phyloP scores from a whole-genome alignment of 1,139 yeast species.

The Yamadazyma aaseri region DNA sequence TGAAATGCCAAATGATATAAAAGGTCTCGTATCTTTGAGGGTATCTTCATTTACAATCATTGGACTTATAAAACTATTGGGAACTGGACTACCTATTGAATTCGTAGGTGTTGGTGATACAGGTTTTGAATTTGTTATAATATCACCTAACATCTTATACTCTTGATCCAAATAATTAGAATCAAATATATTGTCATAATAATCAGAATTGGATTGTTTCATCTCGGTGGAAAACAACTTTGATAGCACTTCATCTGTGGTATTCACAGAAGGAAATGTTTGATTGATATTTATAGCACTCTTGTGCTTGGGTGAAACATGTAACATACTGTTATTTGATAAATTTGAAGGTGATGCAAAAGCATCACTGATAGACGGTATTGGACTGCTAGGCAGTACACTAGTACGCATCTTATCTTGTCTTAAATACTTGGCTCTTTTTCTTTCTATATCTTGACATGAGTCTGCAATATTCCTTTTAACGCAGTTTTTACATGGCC shows the following conservation, averaged over 20 bases:
- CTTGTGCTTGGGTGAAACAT: background rate
- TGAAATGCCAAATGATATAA: slow-evolving; percentile 40
- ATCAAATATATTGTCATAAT: slow-evolving; percentile 24
- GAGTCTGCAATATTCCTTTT: slow-evolving; percentile 55
- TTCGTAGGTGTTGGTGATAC: slow-evolving; percentile 42
- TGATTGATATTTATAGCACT: background rate
- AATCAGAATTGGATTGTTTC: slow-evolving; percentile 15
- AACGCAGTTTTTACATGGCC: slow-evolving; percentile 71
- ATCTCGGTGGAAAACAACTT: slow-evolving; percentile 17
- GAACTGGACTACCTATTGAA: slow-evolving; percentile 7
- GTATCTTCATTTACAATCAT: slow-evolving; percentile 15
- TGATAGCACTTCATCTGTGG: slow-evolving; percentile 38
- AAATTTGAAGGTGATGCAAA: background rate
- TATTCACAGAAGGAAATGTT: slow-evolving; percentile 17
- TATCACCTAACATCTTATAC: slow-evolving; percentile 58
- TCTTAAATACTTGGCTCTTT: slow-evolving; percentile 46
- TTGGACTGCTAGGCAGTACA: background rate
- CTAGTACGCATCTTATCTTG: background rate
- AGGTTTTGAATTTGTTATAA: slow-evolving; percentile 49
- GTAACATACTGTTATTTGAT: background rate
- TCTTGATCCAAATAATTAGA: slow-evolving; percentile 53
- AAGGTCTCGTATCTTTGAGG: slow-evolving; percentile 39
- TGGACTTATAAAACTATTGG: slow-evolving; percentile 17
- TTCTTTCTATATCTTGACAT: slow-evolving; percentile 62
- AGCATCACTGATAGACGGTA: background rate